These are phyloP conservation scores for Cephaloascus albidus DNA, from an alignment of 805 yeast species.

Conservation along the genomic window DNA sequence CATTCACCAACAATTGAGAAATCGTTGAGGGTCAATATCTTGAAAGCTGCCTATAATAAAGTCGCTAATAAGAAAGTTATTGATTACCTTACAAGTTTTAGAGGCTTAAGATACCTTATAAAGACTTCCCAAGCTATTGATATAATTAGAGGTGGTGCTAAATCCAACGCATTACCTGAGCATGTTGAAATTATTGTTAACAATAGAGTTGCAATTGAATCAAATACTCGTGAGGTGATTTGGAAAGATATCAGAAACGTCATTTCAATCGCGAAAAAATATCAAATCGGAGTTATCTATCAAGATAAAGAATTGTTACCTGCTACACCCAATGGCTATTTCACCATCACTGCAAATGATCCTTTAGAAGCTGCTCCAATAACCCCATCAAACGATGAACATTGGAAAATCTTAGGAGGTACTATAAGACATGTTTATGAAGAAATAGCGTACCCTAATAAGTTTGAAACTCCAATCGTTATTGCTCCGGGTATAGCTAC, in stretches of 20 bases:
- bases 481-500: slow-evolving; percentile 54
- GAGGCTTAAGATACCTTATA: slow-evolving; percentile 26
- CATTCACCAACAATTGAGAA: slow-evolving; percentile 17
- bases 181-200: slow-evolving; percentile 43
- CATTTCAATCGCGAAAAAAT: slow-evolving; percentile 30
- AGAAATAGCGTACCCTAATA: slow-evolving; percentile 26
- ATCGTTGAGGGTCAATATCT: slow-evolving; percentile 14
- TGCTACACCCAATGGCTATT: slow-evolving; percentile 28
- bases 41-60: slow-evolving; percentile 22
- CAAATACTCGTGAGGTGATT: slow-evolving; percentile 31
- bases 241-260: slow-evolving; percentile 27
- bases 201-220: slow-evolving; percentile 56
- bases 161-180: slow-evolving; percentile 74
- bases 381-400: slow-evolving; percentile 32
- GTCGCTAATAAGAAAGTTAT: slow-evolving; percentile 24
- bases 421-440: slow-evolving; percentile 36
- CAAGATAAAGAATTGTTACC: slow-evolving; percentile 15
- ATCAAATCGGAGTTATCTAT: slow-evolving; percentile 36
- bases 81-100: slow-evolving; percentile 14
- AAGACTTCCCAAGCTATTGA: slow-evolving; percentile 64
- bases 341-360: slow-evolving; percentile 20
- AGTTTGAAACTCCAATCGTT: slow-evolving; percentile 18
- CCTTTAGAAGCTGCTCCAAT: slow-evolving; percentile 43
- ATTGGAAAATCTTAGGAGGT: slow-evolving; percentile 34
- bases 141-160: slow-evolving; percentile 62